Conservation (phyloP, 2,329 filamentous ascomycete genomes). For the Ascochyta pisi region DNA sequence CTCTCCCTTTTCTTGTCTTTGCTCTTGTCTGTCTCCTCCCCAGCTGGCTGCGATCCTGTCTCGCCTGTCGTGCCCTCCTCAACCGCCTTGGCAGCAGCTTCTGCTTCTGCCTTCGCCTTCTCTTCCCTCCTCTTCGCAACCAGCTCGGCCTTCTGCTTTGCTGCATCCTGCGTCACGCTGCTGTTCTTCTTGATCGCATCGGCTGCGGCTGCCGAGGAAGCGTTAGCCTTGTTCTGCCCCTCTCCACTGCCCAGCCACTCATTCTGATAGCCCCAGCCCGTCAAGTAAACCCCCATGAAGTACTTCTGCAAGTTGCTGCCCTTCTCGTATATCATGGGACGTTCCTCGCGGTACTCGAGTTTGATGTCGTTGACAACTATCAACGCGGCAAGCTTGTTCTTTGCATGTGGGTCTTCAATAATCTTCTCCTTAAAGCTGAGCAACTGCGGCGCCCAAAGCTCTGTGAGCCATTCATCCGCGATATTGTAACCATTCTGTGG, state of each 20-base stretch:
- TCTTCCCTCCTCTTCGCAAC: constrained; percentile 26
- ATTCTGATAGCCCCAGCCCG: constrained; percentile 71
- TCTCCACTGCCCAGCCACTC: constrained; percentile 69
- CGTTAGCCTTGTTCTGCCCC: constrained; percentile 72
- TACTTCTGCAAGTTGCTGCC: constrained; percentile 62
- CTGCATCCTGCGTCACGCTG: constrained; percentile 21
- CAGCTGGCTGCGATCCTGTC: background rate
- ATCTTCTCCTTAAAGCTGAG: constrained; percentile 38
- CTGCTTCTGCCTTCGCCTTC: constrained; percentile 19
- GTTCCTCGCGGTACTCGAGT: constrained; percentile 58
- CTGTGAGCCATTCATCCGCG: constrained; percentile 74
- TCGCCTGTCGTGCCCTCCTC: background rate
- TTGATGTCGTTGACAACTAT: constrained; percentile 44
- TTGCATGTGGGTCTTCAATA: constrained; percentile 49
- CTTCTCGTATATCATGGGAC: constrained; percentile 57
- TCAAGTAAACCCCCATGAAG: constrained; percentile 69
- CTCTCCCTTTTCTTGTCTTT: constrained; percentile 12
- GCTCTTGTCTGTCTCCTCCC: background rate
- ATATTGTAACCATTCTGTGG: constrained; percentile 65
- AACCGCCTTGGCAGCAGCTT: constrained; percentile 9
- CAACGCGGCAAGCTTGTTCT: constrained; percentile 48
- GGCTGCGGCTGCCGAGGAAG: constrained; percentile 70
- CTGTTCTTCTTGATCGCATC: constrained; percentile 62
- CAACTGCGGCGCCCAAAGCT: constrained; percentile 68
- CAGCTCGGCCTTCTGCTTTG: constrained; percentile 32